These are phyloP conservation scores for Ceratocystis eucalypticola DNA, from an alignment of 2,329 filamentous ascomycete species.

Conservation along the genomic window DNA sequence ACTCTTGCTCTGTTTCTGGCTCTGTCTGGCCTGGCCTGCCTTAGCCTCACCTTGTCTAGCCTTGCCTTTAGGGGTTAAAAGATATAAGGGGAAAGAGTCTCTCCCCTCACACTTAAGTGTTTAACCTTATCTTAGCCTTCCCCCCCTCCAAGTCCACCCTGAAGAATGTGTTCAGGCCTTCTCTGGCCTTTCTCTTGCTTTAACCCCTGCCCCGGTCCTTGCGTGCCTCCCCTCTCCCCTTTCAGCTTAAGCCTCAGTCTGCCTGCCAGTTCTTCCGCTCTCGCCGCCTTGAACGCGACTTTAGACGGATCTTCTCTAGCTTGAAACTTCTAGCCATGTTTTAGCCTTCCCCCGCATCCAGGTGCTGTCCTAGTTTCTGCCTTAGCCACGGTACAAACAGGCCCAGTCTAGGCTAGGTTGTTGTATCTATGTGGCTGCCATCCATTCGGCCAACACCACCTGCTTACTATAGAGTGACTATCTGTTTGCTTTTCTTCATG, in stretches of 20 bases:
- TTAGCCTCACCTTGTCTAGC: not conserved
- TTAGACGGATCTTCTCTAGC: slow-evolving; percentile 1
- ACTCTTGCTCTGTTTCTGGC: too few relatives aligned
- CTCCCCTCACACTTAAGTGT: too few relatives aligned
- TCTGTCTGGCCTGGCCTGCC: not conserved
- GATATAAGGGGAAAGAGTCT: too few relatives aligned
- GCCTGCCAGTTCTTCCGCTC: not conserved
- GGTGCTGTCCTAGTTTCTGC: not conserved
- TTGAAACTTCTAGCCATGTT: not conserved
- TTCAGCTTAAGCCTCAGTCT: not conserved
- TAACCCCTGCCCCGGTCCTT: not conserved
- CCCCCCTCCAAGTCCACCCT: not conserved
- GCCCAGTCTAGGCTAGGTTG: too few relatives aligned
- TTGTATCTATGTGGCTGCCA: too few relatives aligned
- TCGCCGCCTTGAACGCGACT: not conserved
- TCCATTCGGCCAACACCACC: not conserved
- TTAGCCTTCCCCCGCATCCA: not conserved
- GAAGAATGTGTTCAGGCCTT: not conserved
- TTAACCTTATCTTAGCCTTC: not conserved
- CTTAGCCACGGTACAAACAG: not conserved
- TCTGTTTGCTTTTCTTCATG: not conserved
- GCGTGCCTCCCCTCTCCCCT: not conserved
- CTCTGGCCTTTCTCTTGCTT: not conserved
- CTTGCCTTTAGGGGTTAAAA: too few relatives aligned
- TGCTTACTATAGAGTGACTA: not conserved